Evolutionary conservation across 768 basidiomycete species (phyloP).

Genomic region (Leccinum barrowsii): DNA sequence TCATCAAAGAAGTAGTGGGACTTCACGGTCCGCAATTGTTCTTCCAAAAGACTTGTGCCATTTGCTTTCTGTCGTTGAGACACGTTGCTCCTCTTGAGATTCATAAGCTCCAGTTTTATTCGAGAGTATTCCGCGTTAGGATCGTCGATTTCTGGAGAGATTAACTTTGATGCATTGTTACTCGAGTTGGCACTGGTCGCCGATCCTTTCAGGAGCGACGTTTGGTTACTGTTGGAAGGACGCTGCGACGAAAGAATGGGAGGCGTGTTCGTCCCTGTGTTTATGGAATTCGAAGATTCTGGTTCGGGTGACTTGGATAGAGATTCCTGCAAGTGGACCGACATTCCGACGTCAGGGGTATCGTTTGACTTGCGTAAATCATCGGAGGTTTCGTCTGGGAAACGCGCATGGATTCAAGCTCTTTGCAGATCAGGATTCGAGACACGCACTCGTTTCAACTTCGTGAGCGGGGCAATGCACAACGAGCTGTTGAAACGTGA

Average conservation of each 20-base stretch:
- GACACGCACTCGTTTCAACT: constrained; percentile 35
- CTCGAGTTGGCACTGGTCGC: constrained; percentile 6
- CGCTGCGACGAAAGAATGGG: constrained; percentile 34
- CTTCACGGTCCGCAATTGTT: constrained; percentile 45
- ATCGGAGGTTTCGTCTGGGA: constrained; percentile 13
- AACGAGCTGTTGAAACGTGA: constrained; percentile 49
- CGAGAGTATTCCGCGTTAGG: constrained; percentile 61
- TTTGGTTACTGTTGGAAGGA: background rate
- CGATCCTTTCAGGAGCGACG: background rate
- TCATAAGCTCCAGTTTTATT: constrained; percentile 54
- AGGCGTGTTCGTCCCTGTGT: constrained; percentile 40
- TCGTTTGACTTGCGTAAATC: constrained; percentile 7
- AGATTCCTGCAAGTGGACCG: background rate
- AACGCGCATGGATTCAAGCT: background rate
- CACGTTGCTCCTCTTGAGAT: constrained; percentile 37
- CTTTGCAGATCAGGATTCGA: background rate
- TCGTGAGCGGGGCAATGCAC: constrained; percentile 62
- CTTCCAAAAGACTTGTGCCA: constrained; percentile 38
- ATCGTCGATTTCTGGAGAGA: constrained; percentile 44
- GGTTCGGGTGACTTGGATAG: background rate
- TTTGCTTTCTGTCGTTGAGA: constrained; percentile 25
- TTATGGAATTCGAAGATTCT: constrained; percentile 12
- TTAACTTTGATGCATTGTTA: constrained; percentile 25
- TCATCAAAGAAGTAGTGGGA: constrained; percentile 70
- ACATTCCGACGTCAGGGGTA: constrained; percentile 3